These are phyloP conservation scores for Paramecium sonneborni DNA, from an alignment of 73 alveolate species.

Conservation along the genomic window DNA sequence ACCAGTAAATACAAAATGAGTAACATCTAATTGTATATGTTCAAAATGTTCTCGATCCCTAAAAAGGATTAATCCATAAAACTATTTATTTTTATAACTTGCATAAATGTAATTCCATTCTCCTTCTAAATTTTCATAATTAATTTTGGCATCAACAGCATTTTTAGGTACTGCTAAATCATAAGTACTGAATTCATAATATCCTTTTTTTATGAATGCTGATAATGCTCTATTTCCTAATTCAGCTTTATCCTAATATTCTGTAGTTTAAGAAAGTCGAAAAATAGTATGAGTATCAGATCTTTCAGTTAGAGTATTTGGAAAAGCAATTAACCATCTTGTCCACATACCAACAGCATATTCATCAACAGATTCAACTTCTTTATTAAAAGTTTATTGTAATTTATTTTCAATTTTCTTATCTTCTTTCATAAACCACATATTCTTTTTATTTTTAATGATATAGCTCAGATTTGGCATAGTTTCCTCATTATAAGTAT, in stretches of 20 bases:
- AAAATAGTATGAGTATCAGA: constrained; percentile 37
- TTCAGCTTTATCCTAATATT: constrained; percentile 14
- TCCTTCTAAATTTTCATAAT: constrained; percentile 20
- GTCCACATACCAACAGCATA: constrained; percentile 49
- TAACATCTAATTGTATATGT: background rate
- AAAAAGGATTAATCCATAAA: background rate
- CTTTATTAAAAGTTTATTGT: background rate
- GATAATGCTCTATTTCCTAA: constrained; percentile 51
- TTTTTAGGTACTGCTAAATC: background rate
- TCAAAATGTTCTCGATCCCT: constrained; percentile 6
- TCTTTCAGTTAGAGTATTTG: constrained; percentile 26
- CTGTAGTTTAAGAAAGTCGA: background rate
- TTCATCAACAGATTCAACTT: constrained; percentile 34
- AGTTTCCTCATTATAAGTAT: background rate
- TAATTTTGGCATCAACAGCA: constrained; percentile 7
- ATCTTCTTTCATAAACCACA: constrained; percentile 22
- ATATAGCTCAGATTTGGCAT: constrained; percentile 8
- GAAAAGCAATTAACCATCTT: constrained; percentile 49
- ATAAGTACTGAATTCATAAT: constrained; percentile 34
- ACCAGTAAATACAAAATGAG: constrained; percentile 6
- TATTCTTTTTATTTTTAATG: background rate
- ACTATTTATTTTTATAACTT: constrained; percentile 7
- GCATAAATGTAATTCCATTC: constrained; percentile 38
- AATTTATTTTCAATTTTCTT: background rate
- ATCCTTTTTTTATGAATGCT: constrained; percentile 19